Conservation (phyloP, 805 yeast species). For the Naumovozyma baii region DNA sequence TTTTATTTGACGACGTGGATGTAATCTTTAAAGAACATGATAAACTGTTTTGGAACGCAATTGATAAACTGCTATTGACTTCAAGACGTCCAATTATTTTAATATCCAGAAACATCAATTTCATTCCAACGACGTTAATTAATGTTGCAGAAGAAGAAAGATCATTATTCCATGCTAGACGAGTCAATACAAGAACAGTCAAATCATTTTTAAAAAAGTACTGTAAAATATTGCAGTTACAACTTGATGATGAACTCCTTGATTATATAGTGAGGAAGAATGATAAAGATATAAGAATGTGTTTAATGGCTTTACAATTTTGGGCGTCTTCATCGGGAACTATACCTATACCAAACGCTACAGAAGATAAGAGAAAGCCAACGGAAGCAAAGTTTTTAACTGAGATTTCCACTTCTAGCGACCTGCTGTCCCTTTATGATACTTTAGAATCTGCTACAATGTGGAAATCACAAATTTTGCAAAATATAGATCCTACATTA, state of each 20-base stretch:
- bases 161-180: conserved; percentile 30
- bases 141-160: conserved; percentile 38
- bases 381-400: background rate
- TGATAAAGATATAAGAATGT: conserved; percentile 38
- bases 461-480: conserved; percentile 15
- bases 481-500: conserved; percentile 18
- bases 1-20: conserved; percentile 81
- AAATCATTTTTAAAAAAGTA: conserved; percentile 31
- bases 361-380: background rate
- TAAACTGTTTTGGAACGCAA: conserved; percentile 67
- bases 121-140: conserved; percentile 40
- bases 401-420: conserved; percentile 1
- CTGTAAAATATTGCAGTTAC: conserved; percentile 24
- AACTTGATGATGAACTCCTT: conserved; percentile 28
- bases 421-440: conserved; percentile 16
- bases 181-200: conserved; percentile 16
- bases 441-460: conserved; percentile 7
- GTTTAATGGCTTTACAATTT: conserved; percentile 38
- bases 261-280: conserved; percentile 20
- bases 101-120: conserved; percentile 45
- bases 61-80: conserved; percentile 48
- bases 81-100: conserved; percentile 63
- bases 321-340: conserved; percentile 9
- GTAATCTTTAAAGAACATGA: conserved; percentile 66
- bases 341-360: conserved; percentile 1